Evolutionary conservation across 768 basidiomycete genomes (phyloP).

Genomic region (Polyporus arcularius): DNA sequence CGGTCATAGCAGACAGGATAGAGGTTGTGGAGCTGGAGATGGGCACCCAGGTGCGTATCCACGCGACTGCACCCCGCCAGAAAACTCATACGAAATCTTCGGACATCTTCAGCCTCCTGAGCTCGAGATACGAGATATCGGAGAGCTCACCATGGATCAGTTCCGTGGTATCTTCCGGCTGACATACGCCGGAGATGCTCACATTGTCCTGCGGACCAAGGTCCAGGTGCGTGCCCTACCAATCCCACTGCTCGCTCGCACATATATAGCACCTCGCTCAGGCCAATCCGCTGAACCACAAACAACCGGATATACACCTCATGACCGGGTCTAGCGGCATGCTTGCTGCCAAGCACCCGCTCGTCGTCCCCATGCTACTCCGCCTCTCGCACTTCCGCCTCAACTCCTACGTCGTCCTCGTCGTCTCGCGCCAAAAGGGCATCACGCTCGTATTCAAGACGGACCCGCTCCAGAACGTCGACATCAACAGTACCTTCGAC

Average conservation of each 20-base stretch:
- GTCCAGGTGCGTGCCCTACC: conserved; percentile 67
- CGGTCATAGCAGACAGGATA: conserved; percentile 95
- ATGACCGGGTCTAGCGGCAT: conserved; percentile 83
- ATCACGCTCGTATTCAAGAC: conserved; percentile 99
- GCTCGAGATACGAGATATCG: conserved; percentile 95
- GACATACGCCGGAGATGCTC: conserved; percentile 92
- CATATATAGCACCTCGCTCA: conserved; percentile 29
- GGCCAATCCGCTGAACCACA: conserved; percentile 96
- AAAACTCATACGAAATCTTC: background rate
- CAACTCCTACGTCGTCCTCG: conserved; percentile 94
- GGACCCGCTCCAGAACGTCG: conserved; percentile 95
- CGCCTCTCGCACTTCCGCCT: conserved; percentile 95
- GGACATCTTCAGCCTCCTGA: conserved; percentile 76
- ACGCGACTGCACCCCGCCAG: background rate
- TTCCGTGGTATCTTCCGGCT: conserved; percentile 97
- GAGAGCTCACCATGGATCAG: conserved; percentile 92
- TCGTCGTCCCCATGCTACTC: conserved; percentile 97
- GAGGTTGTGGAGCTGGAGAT: conserved; percentile 99
- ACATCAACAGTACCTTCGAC: conserved; percentile 97
- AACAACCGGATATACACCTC: conserved; percentile 86
- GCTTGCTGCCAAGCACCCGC: conserved; percentile 91
- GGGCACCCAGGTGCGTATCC: conserved; percentile 83
- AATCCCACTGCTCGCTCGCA: no score
- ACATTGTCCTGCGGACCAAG: conserved; percentile 83
- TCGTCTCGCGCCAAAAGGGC: conserved; percentile 96